Evolutionary conservation across 2,329 filamentous ascomycete species (phyloP).

Genomic region (Pseudogymnoascus pannorum): DNA sequence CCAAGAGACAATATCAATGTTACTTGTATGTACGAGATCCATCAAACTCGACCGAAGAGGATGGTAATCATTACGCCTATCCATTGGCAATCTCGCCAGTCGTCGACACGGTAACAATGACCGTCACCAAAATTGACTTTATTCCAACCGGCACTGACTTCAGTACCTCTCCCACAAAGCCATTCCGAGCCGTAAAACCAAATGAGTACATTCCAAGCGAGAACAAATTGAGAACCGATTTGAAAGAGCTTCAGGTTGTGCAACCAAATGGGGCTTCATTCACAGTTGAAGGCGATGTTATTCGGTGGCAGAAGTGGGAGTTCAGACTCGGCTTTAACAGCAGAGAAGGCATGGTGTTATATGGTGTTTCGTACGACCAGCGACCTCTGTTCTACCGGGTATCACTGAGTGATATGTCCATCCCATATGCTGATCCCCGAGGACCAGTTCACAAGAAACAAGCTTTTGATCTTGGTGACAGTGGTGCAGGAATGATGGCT

Average conservation of each 20-base stretch:
- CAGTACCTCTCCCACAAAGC: too few relatives aligned
- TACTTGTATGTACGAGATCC: too few relatives aligned
- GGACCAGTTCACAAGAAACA: slow-evolving; percentile 58
- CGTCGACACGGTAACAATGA: too few relatives aligned
- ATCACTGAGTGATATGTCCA: slow-evolving; percentile 51
- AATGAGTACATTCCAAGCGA: too few relatives aligned
- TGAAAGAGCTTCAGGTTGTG: background rate
- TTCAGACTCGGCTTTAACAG: slow-evolving; percentile 50
- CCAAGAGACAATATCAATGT: too few relatives aligned
- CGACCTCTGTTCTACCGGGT: slow-evolving; percentile 57
- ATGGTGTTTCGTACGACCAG: slow-evolving; percentile 52
- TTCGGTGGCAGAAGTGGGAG: slow-evolving; percentile 51
- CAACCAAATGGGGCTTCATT: background rate
- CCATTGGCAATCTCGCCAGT: too few relatives aligned
- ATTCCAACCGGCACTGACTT: too few relatives aligned
- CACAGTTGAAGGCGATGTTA: background rate
- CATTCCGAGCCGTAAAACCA: too few relatives aligned
- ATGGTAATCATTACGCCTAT: too few relatives aligned
- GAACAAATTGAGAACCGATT: background rate
- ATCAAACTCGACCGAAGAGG: too few relatives aligned
- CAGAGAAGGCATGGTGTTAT: slow-evolving; percentile 54
- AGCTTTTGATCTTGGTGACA: slow-evolving; percentile 61
- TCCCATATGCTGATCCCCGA: slow-evolving; percentile 51
- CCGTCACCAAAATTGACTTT: too few relatives aligned
- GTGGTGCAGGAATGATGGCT: slow-evolving; percentile 53